phyloP scores from a whole-genome alignment of 441 rosid species.

The Bocquillonia castaneifolia region DNA sequence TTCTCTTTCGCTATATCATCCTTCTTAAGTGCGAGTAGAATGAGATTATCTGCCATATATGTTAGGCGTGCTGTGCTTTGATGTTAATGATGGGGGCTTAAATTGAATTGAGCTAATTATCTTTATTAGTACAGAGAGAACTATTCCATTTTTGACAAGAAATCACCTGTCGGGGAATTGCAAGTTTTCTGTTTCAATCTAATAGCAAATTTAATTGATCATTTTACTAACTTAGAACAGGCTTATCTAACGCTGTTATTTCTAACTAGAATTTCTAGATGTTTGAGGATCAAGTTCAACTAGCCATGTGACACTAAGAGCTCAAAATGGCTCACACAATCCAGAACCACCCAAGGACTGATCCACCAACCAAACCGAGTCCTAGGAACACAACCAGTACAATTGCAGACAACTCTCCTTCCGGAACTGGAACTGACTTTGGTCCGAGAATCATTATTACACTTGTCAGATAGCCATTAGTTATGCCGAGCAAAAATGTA shows the following conservation, averaged over 20 bases:
- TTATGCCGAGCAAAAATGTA: slow-evolving; percentile 65
- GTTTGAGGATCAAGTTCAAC: slow-evolving; percentile 15
- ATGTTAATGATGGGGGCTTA: background rate
- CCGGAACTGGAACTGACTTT: slow-evolving; percentile 54
- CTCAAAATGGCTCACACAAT: slow-evolving; percentile 34
- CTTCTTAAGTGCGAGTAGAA: background rate
- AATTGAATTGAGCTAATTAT: background rate
- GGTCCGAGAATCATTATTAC: slow-evolving; percentile 73
- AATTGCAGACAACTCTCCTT: slow-evolving; percentile 72
- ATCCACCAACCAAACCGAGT: slow-evolving; percentile 64
- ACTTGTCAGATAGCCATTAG: slow-evolving; percentile 78
- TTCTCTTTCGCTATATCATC: background rate
- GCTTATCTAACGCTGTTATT: background rate
- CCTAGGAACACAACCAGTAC: slow-evolving; percentile 69
- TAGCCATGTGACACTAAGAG: background rate
- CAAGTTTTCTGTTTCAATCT: background rate
- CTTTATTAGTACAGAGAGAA: background rate
- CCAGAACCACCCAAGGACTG: slow-evolving; percentile 84
- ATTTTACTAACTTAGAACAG: background rate
- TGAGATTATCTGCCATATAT: too few relatives aligned
- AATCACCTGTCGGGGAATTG: background rate
- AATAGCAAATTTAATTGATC: background rate
- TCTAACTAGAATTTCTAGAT: slow-evolving; percentile 13
- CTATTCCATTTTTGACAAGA: background rate
- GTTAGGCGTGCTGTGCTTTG: background rate